Evolutionary conservation across 169 alveolate species (phyloP).

Genomic region (Plasmodium sp.): DNA sequence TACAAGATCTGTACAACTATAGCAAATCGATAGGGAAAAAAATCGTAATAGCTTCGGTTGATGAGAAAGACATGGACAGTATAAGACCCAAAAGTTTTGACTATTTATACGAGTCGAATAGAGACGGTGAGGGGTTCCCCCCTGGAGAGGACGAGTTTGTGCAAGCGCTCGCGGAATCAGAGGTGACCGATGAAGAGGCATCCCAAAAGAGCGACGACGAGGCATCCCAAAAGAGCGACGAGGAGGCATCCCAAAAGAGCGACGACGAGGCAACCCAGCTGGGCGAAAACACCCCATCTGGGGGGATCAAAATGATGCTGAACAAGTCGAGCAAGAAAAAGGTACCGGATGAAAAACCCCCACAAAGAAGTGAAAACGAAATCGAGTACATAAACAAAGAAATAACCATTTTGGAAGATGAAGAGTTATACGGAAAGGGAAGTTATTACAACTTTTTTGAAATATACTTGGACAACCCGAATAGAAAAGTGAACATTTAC

Average conservation of each 20-base stretch:
- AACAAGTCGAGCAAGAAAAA: not conserved
- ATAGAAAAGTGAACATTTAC: slow-evolving; percentile 6
- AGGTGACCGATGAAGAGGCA: not conserved
- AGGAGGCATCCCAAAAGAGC: not conserved
- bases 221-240: not conserved
- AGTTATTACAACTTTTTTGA: slow-evolving; percentile 14
- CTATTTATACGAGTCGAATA: slow-evolving; percentile 28
- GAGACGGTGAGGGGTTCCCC: not conserved
- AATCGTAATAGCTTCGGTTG: slow-evolving; percentile 34
- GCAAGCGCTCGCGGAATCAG: not conserved
- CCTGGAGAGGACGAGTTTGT: not conserved
- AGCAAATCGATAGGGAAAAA: slow-evolving; percentile 12
- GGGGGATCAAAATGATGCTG: not conserved
- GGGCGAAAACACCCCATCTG: too few relatives aligned
- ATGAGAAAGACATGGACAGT: slow-evolving; percentile 8
- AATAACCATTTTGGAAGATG: slow-evolving; percentile 19
- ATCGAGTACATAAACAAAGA: slow-evolving; percentile 14
- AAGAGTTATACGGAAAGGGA: slow-evolving; percentile 11
- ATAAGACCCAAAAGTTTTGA: slow-evolving; percentile 32
- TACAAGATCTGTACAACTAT: slow-evolving; percentile 45
- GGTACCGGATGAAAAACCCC: not conserved
- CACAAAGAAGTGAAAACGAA: not conserved
- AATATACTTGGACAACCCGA: slow-evolving; percentile 38
- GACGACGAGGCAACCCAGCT: not conserved
- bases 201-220: not conserved